Evolutionary conservation across 129 eudicot species (phyloP), one percentile per base, ranked within the genome.

Genomic region (Helianthus tuberosus): DNA sequence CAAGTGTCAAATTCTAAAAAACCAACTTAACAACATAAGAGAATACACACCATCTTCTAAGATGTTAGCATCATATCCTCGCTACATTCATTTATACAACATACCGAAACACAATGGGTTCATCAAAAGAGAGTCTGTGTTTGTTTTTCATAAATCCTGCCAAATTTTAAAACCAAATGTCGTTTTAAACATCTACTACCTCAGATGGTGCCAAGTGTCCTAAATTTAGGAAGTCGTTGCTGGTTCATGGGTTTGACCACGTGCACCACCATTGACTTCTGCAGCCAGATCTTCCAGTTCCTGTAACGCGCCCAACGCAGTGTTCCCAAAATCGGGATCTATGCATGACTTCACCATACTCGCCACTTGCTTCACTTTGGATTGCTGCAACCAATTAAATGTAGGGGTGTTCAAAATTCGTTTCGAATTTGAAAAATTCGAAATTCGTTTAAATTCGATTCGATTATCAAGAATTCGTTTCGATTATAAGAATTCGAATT

Each of bases 201-300:
- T 64, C 41, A 10, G 27, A 57, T 27, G 47, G 69, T 27, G 54
- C 69, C 69, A 66, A 64, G 27, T 14, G 59, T 17, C 75, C 61
- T 75, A 79, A 75, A 29, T 49, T 75, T 23, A 35, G 32, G 51
- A 16, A 6, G 17, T 46, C 41, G 23, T 15, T 41, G 38, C 71
- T n/a, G 47, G 68, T 74, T 73, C 86, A 50, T 38, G 61, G 63
- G 44, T 46, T 32, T 82, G 82, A 74, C 60, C 84, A 66, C 77
- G 61, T 29, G 68, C 23, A 11, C 83, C 80, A 63, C 77, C 84
- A 16, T 63, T 82, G 58, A 71, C 53, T 9, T 80, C 65, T 11
- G 72, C 49, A 16, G 89, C 97, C 6, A 87, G 73, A 49, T 66
- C 78, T 64, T 92, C 97, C 36, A 89, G 82, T 79, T 92, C 91